Conservation (phyloP, 495 filamentous ascomycete genomes). For the Oleoguttula mirabilis region DNA sequence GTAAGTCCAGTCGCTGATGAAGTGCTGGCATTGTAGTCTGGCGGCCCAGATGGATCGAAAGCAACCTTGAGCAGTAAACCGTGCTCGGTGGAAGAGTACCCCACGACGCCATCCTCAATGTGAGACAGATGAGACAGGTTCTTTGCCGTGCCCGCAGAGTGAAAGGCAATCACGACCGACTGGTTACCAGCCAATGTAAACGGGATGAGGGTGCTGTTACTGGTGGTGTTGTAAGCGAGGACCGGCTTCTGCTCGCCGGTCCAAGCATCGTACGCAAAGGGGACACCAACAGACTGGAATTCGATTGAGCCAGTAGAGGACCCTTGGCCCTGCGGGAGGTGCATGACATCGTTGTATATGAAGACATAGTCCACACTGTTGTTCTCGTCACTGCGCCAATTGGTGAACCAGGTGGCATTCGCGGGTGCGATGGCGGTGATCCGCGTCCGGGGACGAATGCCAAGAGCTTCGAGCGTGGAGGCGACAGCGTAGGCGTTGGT, state of each 20-base stretch:
- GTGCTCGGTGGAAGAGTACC: background rate
- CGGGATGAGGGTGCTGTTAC: slow-evolving; percentile 7
- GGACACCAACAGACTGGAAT: slow-evolving; percentile 19
- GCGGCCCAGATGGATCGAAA: too few species aligned
- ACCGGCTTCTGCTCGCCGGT: slow-evolving; percentile 13
- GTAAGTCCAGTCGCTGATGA: background rate
- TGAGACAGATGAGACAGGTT: too few species aligned
- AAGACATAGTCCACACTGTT: slow-evolving; percentile 29
- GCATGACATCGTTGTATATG: slow-evolving; percentile 29
- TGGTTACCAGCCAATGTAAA: slow-evolving; percentile 17
- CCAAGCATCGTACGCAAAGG: slow-evolving; percentile 22
- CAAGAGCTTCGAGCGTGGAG: slow-evolving; percentile 20
- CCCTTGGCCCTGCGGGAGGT: slow-evolving; percentile 5
- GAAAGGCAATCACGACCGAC: slow-evolving; percentile 16
- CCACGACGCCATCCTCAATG: background rate
- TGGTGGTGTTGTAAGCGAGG: slow-evolving; percentile 8
- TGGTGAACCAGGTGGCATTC: slow-evolving; percentile 30
- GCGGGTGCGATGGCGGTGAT: slow-evolving; percentile 23
- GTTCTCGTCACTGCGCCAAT: slow-evolving; percentile 24
- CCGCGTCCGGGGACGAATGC: slow-evolving; percentile 19
- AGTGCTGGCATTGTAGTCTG: too few species aligned
- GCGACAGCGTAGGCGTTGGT: slow-evolving; percentile 15
- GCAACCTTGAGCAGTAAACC: background rate
- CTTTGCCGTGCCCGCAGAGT: slow-evolving; percentile 4
- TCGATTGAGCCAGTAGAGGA: slow-evolving; percentile 23